A percentile compares a stretch with the other conserved stretches of the same genome.
phyloP scores from a whole-genome alignment of 225 moss, liverwort and hornwort genomes.

The Straminergon stramineum region DNA sequence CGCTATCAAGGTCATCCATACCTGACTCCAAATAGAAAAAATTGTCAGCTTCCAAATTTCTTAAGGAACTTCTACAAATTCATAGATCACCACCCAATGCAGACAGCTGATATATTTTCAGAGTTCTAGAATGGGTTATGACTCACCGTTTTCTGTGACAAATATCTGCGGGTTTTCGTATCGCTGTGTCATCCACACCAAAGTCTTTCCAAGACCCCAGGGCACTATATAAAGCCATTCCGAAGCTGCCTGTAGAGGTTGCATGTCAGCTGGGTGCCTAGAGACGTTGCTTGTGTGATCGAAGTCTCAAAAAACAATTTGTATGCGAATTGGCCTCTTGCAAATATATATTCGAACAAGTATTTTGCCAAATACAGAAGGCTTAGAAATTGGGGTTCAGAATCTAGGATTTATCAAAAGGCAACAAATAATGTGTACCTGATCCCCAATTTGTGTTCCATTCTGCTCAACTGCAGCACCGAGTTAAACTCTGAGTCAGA shows the following conservation, averaged over 20 bases:
- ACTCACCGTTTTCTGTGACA: conserved; percentile 53
- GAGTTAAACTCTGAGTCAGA: not conserved
- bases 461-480: conserved; percentile 43
- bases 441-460: conserved; percentile 44
- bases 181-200: conserved; percentile 38
- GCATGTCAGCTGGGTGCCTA: not conserved
- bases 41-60: not conserved
- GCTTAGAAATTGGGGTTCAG: not conserved
- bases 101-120: not conserved
- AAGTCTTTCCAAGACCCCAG: conserved; percentile 44
- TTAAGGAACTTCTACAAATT: not conserved
- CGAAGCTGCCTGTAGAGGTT: conserved; percentile 34
- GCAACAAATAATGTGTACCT: conserved; percentile 8
- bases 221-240: conserved; percentile 48
- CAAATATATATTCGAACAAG: not conserved
- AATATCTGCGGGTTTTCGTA: conserved; percentile 24
- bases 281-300: not conserved
- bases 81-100: not conserved
- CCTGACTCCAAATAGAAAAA: conserved; percentile 30
- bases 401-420: not conserved
- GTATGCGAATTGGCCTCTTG: not conserved
- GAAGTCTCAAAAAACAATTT: not conserved
- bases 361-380: not conserved
- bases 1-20: conserved; percentile 60
- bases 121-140: not conserved